Evolutionary conservation across 495 filamentous ascomycete species (phyloP).

Genomic region (Hypomontagnella monticulosa): DNA sequence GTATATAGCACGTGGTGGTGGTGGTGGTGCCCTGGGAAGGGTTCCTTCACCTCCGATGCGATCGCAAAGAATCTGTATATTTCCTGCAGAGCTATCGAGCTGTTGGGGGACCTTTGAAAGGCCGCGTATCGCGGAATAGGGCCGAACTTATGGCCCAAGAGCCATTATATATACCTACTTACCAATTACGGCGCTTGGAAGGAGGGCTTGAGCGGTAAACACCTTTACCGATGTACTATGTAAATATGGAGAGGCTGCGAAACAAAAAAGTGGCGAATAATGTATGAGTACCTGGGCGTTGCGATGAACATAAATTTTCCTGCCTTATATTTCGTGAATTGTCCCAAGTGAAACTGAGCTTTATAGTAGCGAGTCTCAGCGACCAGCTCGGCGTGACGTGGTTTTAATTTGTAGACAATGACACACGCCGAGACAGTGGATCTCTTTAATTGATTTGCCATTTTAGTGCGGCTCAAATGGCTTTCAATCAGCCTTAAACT

Average conservation of each 20-base stretch:
- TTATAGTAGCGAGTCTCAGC: no score
- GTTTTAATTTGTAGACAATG: neutral
- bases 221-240: slow-evolving; percentile 38
- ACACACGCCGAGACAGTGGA: slow-evolving; percentile 22
- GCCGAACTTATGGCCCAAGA: neutral
- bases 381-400: neutral
- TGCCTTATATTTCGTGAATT: slow-evolving; percentile 4
- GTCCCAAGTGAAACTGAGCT: neutral
- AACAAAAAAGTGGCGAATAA: slow-evolving; percentile 26
- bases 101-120: slow-evolving; percentile 15
- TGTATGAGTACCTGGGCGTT: slow-evolving; percentile 41
- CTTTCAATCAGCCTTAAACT: neutral
- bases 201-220: slow-evolving; percentile 25
- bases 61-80: slow-evolving; percentile 1
- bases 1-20: slow-evolving; percentile 17
- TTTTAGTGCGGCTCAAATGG: neutral
- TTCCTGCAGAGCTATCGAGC: slow-evolving; percentile 6
- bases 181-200: slow-evolving; percentile 2
- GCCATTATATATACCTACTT: slow-evolving; percentile 18
- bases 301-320: slow-evolving; percentile 31
- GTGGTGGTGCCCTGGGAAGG: slow-evolving; percentile 6
- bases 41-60: neutral
- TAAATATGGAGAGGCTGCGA: slow-evolving; percentile 32
- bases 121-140: neutral
- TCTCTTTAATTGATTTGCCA: neutral